A percentile compares a stretch with the other conserved stretches of the same genome.
phyloP scores from a whole-genome alignment of 257 asterid genomes.

The Leonotis leonurus region DNA sequence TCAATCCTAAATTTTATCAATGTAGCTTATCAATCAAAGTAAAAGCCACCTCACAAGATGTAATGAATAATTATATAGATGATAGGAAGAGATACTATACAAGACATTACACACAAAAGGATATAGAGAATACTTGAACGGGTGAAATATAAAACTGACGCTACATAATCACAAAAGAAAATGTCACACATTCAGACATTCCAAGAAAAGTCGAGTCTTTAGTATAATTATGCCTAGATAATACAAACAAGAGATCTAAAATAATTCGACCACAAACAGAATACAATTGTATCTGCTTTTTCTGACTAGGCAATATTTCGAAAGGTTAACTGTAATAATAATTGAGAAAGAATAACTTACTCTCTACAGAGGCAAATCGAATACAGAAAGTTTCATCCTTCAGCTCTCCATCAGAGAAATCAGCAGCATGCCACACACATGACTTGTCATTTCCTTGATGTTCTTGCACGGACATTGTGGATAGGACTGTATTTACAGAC shows the following conservation, averaged over 20 bases:
- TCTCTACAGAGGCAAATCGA: conserved; percentile 61
- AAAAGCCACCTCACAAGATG: too few species aligned
- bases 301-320: not conserved
- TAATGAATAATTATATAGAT: too few species aligned
- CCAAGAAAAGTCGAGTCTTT: not conserved
- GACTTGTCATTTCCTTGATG: conserved; percentile 85
- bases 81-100: not conserved
- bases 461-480: conserved; percentile 62
- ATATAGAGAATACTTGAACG: too few species aligned
- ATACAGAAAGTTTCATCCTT: conserved; percentile 72
- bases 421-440: conserved; percentile 90
- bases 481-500: conserved; percentile 37
- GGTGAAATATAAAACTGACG: too few species aligned
- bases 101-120: not conserved
- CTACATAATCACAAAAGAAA: not conserved
- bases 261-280: not conserved
- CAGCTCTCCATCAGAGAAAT: conserved; percentile 83
- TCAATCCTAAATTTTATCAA: too few species aligned
- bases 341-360: conserved; percentile 32
- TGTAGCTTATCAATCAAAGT: too few species aligned
- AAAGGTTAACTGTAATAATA: not conserved
- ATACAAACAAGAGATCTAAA: not conserved
- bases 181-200: too few species aligned
- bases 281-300: too few species aligned
- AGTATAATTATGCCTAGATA: too few species aligned